These are phyloP conservation scores for Hypoxylon sp. DNA, from an alignment of 2,329 filamentous ascomycete genomes.

Conservation along the genomic window DNA sequence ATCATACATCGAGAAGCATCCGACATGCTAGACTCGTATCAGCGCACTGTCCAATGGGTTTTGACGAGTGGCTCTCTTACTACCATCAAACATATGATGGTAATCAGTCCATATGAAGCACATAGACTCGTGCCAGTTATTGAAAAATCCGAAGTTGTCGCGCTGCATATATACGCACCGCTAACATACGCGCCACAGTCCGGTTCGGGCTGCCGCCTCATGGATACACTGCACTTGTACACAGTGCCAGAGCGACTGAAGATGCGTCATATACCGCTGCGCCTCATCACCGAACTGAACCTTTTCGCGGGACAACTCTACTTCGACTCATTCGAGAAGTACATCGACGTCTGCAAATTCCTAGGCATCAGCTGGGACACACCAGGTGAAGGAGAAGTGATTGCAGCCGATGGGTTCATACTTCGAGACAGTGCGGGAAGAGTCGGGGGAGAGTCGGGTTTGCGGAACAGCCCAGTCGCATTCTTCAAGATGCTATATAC, in stretches of 20 bases:
- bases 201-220: conserved; percentile 20
- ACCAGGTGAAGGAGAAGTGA: conserved; percentile 34
- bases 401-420: conserved; percentile 55
- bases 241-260: conserved; percentile 31
- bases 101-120: conserved; percentile 49
- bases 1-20: conserved; percentile 1
- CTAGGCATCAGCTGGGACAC: conserved; percentile 61
- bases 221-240: conserved; percentile 44
- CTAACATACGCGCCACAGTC: conserved; percentile 26
- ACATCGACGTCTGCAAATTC: conserved; percentile 63
- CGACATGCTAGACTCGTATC: conserved; percentile 33
- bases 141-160: conserved; percentile 16
- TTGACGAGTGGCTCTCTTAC: conserved; percentile 21
- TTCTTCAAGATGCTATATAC: conserved; percentile 56
- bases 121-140: conserved; percentile 39
- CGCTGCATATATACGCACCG: conserved; percentile 45
- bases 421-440: conserved; percentile 39
- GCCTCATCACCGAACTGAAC: conserved; percentile 63
- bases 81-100: conserved; percentile 36
- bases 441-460: conserved; percentile 43
- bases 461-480: conserved; percentile 53
- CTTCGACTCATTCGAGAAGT: conserved; percentile 66
- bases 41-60: conserved; percentile 44
- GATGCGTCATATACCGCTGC: conserved; percentile 26
- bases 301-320: conserved; percentile 79